Evolutionary conservation across 1,284 basidiomycete genomes (phyloP).

Genomic region (Malassezia globosa): DNA sequence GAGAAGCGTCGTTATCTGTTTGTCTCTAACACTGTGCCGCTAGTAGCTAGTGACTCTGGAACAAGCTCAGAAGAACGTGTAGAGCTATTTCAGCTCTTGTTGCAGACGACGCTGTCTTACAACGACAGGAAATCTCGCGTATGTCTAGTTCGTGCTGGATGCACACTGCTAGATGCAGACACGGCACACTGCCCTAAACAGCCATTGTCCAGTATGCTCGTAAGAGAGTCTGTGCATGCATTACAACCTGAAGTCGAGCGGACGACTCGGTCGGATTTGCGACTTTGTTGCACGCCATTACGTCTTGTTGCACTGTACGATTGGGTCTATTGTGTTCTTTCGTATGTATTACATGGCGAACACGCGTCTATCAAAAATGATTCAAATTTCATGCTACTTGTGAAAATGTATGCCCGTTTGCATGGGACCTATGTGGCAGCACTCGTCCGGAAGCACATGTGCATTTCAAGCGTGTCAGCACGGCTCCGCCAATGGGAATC

Average conservation of each 20-base stretch:
- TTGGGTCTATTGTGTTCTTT: slow-evolving; percentile 60
- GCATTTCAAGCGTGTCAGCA: no score
- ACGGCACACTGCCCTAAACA: slow-evolving; percentile 48
- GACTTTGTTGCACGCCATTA: slow-evolving; percentile 21
- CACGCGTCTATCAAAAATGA: not conserved
- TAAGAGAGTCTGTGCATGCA: slow-evolving; percentile 63
- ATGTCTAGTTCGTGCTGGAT: slow-evolving; percentile 59
- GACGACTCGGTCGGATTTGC: not conserved
- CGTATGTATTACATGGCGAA: slow-evolving; percentile 41
- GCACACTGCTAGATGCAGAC: slow-evolving; percentile 56
- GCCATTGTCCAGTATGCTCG: slow-evolving; percentile 49
- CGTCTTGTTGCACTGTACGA: slow-evolving; percentile 62
- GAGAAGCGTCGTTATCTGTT: slow-evolving; percentile 25
- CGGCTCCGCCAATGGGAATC: not conserved
- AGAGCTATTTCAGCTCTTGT: slow-evolving; percentile 63
- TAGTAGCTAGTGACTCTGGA: slow-evolving; percentile 21
- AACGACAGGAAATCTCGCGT: slow-evolving; percentile 60
- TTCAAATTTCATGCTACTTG: not conserved
- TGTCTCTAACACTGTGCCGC: slow-evolving; percentile 18
- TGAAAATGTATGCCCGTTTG: not conserved
- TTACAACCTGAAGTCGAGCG: slow-evolving; percentile 56
- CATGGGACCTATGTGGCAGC: not conserved
- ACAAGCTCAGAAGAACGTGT: slow-evolving; percentile 57
- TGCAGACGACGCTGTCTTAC: slow-evolving; percentile 65
- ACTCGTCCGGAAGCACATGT: not conserved